These are phyloP conservation scores for Pezicula radicicola DNA, from an alignment of 2,329 filamentous ascomycete genomes.

Conservation along the genomic window DNA sequence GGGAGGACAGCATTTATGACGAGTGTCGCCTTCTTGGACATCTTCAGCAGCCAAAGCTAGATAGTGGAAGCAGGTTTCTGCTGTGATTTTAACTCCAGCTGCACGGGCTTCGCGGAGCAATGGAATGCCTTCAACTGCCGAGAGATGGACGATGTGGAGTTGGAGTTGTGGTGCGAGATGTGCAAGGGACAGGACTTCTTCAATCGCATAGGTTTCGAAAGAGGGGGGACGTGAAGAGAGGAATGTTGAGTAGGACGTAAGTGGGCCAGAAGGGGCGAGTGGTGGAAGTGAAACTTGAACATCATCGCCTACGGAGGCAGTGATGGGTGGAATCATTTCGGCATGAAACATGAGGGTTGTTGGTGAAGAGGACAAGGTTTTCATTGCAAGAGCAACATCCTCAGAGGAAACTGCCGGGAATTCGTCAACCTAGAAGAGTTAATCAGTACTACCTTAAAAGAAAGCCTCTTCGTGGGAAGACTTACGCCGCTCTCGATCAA, in stretches of 20 bases:
- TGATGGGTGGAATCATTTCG: slow-evolving; percentile 91
- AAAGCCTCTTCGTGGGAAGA: slow-evolving; percentile 15
- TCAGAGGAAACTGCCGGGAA: slow-evolving; percentile 84
- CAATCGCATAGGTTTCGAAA: slow-evolving; percentile 89
- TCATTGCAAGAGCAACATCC: slow-evolving; percentile 80
- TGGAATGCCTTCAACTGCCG: slow-evolving; percentile 66
- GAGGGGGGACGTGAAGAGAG: slow-evolving; percentile 83
- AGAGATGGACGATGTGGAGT: slow-evolving; percentile 81
- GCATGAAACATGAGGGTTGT: slow-evolving; percentile 99
- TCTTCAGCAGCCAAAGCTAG: slow-evolving; percentile 65
- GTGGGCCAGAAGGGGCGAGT: slow-evolving; percentile 65
- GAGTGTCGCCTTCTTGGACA: slow-evolving; percentile 64
- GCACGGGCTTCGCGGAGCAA: slow-evolving; percentile 60
- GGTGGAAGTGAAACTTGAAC: slow-evolving; percentile 69
- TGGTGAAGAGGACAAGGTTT: slow-evolving; percentile 71
- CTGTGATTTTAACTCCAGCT: slow-evolving; percentile 65
- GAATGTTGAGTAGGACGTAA: slow-evolving; percentile 84
- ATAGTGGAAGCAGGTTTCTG: slow-evolving; percentile 78
- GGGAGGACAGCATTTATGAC: slow-evolving; percentile 73
- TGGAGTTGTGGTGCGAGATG: slow-evolving; percentile 77
- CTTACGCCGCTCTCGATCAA: slow-evolving; percentile 92
- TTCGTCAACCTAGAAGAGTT: slow-evolving; percentile 70
- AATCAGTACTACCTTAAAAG: slow-evolving; percentile 14
- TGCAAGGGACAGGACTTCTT: slow-evolving; percentile 79
- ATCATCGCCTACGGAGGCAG: slow-evolving; percentile 74